Base-by-base conservation (phyloP, 140 eudicot genomes). In the Ambrosia hybrid region DNA sequence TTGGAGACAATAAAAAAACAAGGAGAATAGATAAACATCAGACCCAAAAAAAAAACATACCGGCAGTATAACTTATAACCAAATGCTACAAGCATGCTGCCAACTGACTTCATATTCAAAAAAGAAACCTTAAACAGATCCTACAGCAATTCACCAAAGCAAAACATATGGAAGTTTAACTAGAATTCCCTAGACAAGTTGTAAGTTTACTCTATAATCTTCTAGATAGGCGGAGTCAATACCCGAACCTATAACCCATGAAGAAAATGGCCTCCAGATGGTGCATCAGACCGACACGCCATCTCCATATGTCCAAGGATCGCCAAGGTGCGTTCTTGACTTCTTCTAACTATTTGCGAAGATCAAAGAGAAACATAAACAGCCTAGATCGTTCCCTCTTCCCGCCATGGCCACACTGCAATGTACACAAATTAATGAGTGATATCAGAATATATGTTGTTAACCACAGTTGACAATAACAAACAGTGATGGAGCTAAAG, bases 291-390 rank as follows among this genome's bases (percentile, higher is more conserved):
- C 9, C 6, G 55, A 64, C 75, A 67, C 61, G 71, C 53, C 12
- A 49, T n/a, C 79, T 71, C 81, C 80, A 68, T 38, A 64, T 17
- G 60, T 51, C 68, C 85, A 73, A 74, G 80, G 89, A 80, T 71
- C 80, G 51, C 30, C 65, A 73, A 82, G 98, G 98, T 89, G 83
- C 96, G 96, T 89, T 92, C 98, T 92, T 92, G 98, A 92, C 98
- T 92, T 85, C 77, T 76, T 85, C 85, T 81, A 80, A 70, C 66
- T 16, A 55, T 73, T 61, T 16, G 43, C 8, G 39, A 77, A 61
- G 74, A 61, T 53, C 8, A 51, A 48, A 52, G 79, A 48, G 78
- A 75, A 76, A 76, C 71, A 36, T 70, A 8, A 12, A 80, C 74
- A 74, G 65, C 72, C 75, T 56, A 63, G 33, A 34, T 68, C 69